A percentile compares a stretch with the other conserved stretches of the same genome.
Evolutionary conservation across 768 basidiomycete species (phyloP).

Genomic region (Exidia glandulosa): DNA sequence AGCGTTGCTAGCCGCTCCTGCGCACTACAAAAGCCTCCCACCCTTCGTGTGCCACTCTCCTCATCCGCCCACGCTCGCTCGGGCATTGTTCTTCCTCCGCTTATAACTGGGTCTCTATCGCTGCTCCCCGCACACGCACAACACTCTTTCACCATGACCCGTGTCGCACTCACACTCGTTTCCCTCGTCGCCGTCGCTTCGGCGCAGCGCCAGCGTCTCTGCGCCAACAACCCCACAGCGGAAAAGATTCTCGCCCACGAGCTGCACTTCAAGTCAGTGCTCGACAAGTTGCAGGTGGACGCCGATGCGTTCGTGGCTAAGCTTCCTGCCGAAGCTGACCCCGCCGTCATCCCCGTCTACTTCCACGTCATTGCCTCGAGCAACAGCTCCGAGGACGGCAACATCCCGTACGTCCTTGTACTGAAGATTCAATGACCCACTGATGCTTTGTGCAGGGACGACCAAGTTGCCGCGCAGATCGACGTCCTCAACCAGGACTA

Average conservation of each 20-base stretch:
- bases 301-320: background rate
- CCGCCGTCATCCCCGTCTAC: background rate
- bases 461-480: slow-evolving; percentile 34
- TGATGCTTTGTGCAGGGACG: too few species aligned
- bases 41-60: too few species aligned
- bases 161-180: background rate
- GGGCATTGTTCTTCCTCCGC: too few species aligned
- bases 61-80: too few species aligned
- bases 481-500: slow-evolving; percentile 33
- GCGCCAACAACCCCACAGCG: background rate
- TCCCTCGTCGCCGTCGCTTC: background rate
- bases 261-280: background rate
- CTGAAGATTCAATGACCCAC: too few species aligned
- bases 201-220: background rate
- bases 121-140: too few species aligned
- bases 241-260: background rate
- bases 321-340: too few species aligned
- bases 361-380: background rate
- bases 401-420: too few species aligned
- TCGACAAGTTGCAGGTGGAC: background rate
- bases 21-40: too few species aligned
- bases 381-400: too few species aligned
- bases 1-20: too few species aligned
- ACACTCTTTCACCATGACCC: background rate
- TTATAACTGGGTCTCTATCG: too few species aligned